phyloP scores from a whole-genome alignment of 1,284 basidiomycete genomes.

The Trametes hirsuta region DNA sequence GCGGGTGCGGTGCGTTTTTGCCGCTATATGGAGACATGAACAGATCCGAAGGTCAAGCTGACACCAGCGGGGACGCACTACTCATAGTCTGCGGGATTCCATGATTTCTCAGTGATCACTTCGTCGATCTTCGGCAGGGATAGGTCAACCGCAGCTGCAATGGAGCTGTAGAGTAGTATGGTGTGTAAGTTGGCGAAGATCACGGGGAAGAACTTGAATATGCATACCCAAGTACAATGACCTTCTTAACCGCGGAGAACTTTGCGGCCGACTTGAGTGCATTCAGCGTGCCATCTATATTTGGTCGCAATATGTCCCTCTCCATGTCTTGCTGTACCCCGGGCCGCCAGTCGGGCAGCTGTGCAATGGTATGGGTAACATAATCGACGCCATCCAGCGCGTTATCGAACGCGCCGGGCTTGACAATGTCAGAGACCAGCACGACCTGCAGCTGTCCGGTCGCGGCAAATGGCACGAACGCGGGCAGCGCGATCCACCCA shows the following conservation, averaged over 20 bases:
- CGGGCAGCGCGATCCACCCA: not conserved
- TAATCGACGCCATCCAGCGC: not conserved
- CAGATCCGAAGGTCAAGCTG: not conserved
- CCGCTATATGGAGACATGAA: not conserved
- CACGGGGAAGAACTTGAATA: not conserved
- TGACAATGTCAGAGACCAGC: not conserved
- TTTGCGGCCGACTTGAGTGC: not conserved
- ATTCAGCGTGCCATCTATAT: constrained; percentile 1
- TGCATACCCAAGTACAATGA: not conserved
- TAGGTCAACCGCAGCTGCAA: not conserved
- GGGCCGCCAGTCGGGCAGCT: constrained; percentile 2
- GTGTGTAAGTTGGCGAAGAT: too few relatives aligned
- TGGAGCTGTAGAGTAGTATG: not conserved
- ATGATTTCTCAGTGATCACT: not conserved
- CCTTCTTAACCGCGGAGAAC: not conserved
- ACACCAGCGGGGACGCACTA: not conserved
- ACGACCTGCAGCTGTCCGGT: not conserved
- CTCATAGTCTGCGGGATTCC: constrained; percentile 1
- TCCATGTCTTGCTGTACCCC: constrained; percentile 2
- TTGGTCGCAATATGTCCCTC: not conserved
- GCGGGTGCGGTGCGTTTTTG: not conserved
- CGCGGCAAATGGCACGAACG: not conserved
- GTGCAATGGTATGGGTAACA: not conserved
- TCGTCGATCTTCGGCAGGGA: not conserved
- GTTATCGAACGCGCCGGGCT: not conserved